phyloP scores from a whole-genome alignment of 768 basidiomycete species.

The Hypsizygus marmoreus region DNA sequence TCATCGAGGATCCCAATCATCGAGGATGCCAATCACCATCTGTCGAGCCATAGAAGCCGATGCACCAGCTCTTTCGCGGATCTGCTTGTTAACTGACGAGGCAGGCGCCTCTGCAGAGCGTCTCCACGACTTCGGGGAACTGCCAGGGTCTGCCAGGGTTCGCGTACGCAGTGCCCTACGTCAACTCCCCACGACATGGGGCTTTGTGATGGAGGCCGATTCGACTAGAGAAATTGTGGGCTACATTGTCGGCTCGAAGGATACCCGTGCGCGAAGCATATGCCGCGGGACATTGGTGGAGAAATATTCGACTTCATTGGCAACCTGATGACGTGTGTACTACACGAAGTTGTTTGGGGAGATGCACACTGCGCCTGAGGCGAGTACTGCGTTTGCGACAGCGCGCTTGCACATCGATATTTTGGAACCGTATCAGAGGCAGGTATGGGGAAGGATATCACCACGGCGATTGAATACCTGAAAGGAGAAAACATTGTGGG shows the following conservation, averaged over 20 bases:
- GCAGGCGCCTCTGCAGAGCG: slow-evolving; percentile 65
- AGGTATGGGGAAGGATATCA: slow-evolving; percentile 70
- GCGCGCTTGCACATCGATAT: slow-evolving; percentile 79
- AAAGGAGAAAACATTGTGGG: slow-evolving; percentile 39
- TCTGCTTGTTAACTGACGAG: slow-evolving; percentile 73
- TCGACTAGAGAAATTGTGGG: slow-evolving; percentile 56
- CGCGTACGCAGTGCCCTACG: slow-evolving; percentile 73
- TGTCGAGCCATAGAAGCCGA: slow-evolving; percentile 58
- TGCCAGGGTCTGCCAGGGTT: slow-evolving; percentile 74
- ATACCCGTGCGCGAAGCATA: slow-evolving; percentile 57
- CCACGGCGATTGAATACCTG: slow-evolving; percentile 52
- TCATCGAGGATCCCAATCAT: background rate
- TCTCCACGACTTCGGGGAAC: slow-evolving; percentile 58
- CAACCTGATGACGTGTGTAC: slow-evolving; percentile 40
- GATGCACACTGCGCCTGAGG: slow-evolving; percentile 44
- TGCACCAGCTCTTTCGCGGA: slow-evolving; percentile 55
- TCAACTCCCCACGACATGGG: slow-evolving; percentile 67
- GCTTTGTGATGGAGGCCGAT: slow-evolving; percentile 67
- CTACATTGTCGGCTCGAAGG: slow-evolving; percentile 64
- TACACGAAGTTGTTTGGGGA: slow-evolving; percentile 41
- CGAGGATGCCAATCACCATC: slow-evolving; percentile 50
- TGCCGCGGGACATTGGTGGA: slow-evolving; percentile 66
- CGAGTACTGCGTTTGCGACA: slow-evolving; percentile 59
- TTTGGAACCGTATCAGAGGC: slow-evolving; percentile 59
- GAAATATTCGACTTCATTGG: slow-evolving; percentile 44